These are phyloP conservation scores for Schizophyllum amplum DNA, from an alignment of 1,284 basidiomycete species.

Conservation along the genomic window DNA sequence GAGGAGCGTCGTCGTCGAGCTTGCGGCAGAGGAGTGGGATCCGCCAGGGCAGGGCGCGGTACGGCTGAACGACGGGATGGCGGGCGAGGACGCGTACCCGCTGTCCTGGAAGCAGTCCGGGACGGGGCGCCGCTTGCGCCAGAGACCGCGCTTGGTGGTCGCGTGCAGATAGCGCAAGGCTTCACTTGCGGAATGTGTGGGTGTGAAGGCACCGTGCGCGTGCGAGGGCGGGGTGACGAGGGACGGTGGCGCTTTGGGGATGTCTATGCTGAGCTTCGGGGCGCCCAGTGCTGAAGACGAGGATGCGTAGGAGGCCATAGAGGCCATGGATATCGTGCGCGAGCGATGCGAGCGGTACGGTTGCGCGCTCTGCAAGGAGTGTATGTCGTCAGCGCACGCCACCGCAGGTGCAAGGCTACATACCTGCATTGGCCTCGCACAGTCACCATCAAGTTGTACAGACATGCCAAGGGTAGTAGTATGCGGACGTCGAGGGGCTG, in stretches of 20 bases:
- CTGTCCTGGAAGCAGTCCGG: constrained; percentile 16
- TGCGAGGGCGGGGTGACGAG: not conserved
- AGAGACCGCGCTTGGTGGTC: not conserved
- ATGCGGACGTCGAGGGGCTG: not conserved
- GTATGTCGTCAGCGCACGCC: not conserved
- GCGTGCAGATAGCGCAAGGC: not conserved
- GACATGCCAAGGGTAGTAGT: not conserved
- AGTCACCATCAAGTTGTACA: not conserved
- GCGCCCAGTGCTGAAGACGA: constrained; percentile 9
- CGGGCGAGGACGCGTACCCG: constrained; percentile 9
- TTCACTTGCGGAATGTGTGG: not conserved
- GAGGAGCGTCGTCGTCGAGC: not conserved
- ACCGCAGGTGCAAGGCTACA: not conserved
- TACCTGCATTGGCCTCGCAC: not conserved
- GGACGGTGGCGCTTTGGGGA: not conserved
- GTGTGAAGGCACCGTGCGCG: not conserved
- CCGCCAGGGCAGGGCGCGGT: constrained; percentile 14
- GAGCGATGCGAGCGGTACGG: constrained; percentile 5
- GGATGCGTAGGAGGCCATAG: constrained; percentile 17
- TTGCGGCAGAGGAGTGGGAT: constrained; percentile 1
- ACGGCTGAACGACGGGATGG: constrained; percentile 26
- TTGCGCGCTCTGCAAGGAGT: not conserved
- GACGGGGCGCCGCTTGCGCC: not conserved
- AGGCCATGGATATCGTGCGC: constrained; percentile 15
- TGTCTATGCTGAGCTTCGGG: not conserved